A percentile compares a stretch with the other conserved stretches of the same genome.
Conservation (phyloP, 1,284 basidiomycete genomes). For the Trametes sp. region DNA sequence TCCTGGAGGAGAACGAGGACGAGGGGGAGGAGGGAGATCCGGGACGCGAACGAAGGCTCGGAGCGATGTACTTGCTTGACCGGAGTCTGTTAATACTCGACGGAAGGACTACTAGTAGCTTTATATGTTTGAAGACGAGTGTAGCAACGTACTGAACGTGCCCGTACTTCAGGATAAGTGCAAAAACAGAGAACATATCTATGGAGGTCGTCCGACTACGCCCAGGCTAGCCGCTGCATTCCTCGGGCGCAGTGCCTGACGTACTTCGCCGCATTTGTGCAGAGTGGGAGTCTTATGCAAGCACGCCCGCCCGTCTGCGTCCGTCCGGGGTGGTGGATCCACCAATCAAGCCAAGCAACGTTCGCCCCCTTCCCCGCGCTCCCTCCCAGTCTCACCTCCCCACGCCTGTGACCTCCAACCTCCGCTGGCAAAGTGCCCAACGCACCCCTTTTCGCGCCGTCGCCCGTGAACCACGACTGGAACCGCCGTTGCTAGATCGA, state of each 20-base stretch:
- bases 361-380: constrained; percentile 22
- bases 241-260: background rate
- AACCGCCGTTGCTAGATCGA: background rate
- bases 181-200: too few relatives aligned
- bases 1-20: too few relatives aligned
- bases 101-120: too few relatives aligned
- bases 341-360: constrained; percentile 35
- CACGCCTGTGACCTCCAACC: background rate
- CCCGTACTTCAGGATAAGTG: too few relatives aligned
- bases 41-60: too few relatives aligned
- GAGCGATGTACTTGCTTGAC: too few relatives aligned
- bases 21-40: too few relatives aligned
- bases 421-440: constrained; percentile 6
- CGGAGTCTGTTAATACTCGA: too few relatives aligned
- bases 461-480: background rate
- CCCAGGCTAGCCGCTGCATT: too few relatives aligned
- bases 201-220: too few relatives aligned
- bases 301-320: constrained; percentile 13
- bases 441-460: background rate
- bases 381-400: background rate
- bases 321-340: constrained; percentile 9
- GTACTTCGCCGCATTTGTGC: constrained; percentile 4
- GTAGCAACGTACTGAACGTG: too few relatives aligned
- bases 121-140: too few relatives aligned
- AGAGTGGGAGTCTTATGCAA: constrained; percentile 35